These are phyloP conservation scores for Jasminum sambac DNA, from an alignment of 257 asterid species.

Conservation along the genomic window DNA sequence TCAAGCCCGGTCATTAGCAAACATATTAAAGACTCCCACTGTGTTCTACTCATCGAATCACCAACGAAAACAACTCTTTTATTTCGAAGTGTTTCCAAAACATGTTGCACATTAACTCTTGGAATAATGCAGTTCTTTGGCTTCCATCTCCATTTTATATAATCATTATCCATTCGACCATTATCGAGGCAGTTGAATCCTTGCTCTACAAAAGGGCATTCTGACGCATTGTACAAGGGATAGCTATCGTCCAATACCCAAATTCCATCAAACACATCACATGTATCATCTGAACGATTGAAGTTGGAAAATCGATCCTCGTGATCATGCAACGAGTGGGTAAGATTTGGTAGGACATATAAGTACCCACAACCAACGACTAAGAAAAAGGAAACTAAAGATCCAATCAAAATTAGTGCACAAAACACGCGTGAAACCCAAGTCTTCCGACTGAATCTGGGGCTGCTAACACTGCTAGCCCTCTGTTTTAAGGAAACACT, in stretches of 20 bases:
- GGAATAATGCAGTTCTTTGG: constrained; percentile 63
- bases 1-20: constrained; percentile 68
- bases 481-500: constrained; percentile 59
- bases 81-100: constrained; percentile 49
- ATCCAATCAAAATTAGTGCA: constrained; percentile 40
- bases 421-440: constrained; percentile 41
- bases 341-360: constrained; percentile 65
- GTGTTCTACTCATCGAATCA: constrained; percentile 82
- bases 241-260: constrained; percentile 59
- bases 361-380: constrained; percentile 59
- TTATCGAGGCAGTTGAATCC: constrained; percentile 72
- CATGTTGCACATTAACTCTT: constrained; percentile 39
- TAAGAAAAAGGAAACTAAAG: constrained; percentile 50
- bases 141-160: constrained; percentile 83
- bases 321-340: constrained; percentile 44
- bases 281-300: constrained; percentile 30
- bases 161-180: constrained; percentile 60
- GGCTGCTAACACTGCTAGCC: constrained; percentile 46
- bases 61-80: constrained; percentile 75
- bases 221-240: constrained; percentile 72
- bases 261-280: constrained; percentile 65
- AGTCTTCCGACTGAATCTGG: constrained; percentile 46
- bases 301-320: constrained; percentile 35
- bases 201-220: constrained; percentile 74
- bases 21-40: constrained; percentile 86